A percentile compares a stretch with the other conserved stretches of the same genome.
Conservation (phyloP, 371 early-diverging fungal species). For the Entomophthora muscae region DNA sequence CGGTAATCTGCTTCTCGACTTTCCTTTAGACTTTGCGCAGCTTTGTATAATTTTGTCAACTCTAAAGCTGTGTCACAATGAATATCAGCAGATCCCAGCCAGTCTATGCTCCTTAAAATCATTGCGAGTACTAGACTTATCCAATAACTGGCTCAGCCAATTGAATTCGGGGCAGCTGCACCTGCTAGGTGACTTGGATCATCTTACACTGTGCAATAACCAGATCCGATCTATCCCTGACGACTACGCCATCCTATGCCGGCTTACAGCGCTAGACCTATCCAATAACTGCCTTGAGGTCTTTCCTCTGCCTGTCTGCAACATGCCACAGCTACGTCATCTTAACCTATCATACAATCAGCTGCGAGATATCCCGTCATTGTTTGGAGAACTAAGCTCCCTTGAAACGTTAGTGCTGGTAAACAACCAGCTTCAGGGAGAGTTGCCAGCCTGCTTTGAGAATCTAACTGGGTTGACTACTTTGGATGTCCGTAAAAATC, state of each 20-base stretch:
- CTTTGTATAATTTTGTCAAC: conserved; percentile 38
- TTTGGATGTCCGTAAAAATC: conserved; percentile 57
- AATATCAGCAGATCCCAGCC: conserved; percentile 34
- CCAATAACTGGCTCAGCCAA: conserved; percentile 46
- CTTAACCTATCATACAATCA: conserved; percentile 74
- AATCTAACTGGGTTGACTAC: conserved; percentile 24
- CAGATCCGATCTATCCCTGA: conserved; percentile 41
- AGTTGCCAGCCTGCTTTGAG: conserved; percentile 38
- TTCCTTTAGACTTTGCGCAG: conserved; percentile 61
- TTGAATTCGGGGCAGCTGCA: conserved; percentile 37
- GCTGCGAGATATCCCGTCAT: conserved; percentile 48
- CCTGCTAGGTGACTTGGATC: conserved; percentile 27
- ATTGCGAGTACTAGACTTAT: conserved; percentile 49
- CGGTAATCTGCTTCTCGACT: conserved; percentile 40
- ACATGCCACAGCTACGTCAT: conserved; percentile 32
- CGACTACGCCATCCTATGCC: conserved; percentile 30
- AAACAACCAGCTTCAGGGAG: conserved; percentile 46
- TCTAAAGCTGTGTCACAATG: conserved; percentile 47
- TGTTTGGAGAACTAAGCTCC: conserved; percentile 37
- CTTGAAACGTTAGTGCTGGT: conserved; percentile 37
- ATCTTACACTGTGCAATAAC: conserved; percentile 57
- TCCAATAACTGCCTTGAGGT: conserved; percentile 50
- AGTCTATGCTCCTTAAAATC: conserved; percentile 30
- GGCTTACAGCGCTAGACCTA: conserved; percentile 55
- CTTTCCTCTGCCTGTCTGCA: conserved; percentile 38